Base-by-base conservation (phyloP, 108 stramenopile species). In the Ochromonas danica region DNA sequence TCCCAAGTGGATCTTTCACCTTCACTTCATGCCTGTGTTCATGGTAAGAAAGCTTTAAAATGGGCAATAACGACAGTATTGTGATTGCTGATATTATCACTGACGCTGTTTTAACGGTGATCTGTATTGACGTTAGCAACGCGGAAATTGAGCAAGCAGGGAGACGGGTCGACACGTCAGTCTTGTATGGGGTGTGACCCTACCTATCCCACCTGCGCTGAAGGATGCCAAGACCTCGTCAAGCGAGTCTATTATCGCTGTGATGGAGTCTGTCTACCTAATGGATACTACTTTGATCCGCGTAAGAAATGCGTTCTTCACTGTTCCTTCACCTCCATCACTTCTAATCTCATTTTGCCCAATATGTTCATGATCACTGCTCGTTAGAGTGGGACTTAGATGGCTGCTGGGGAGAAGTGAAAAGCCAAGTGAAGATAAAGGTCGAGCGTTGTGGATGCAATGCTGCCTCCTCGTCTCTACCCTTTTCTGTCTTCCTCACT, bases 391-490 rank as follows among this genome's bases (percentile, higher is more conserved):
- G 31, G 31, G 40, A 42, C 27, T 60, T 75, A 60, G 72, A 42
- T 41, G 72, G 40, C 45, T 75, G 72, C 25, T 75, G 72, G 72
- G 35, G 10, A 57, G 72, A 75, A 28, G 10, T 14, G 10, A 28
- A 41, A 33, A 17, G 10, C 6, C 6, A 39, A 45, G 25, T 75
- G 25, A 75, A 75, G 25, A 75, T 75, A 28, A 60, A 27, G 41
- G 72, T 42, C 10, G 72, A 75, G 72, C n/a, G 72, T 14, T 75
- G 72, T 75, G 72, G 72, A 6, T 75, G 72, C 72, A 75, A 75
- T 75, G 6, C 72, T 6, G 36, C 45, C 22, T 51, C 6, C 45
- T 51, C 45, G n/a, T n/a, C n/a, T n/a, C n/a, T n/a, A n/a, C n/a
- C n/a, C n/a, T n/a, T n/a, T n/a, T n/a, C n/a, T n/a, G n/a, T n/a